A percentile compares a stretch with the other conserved stretches of the same genome.
phyloP scores from a whole-genome alignment of 1,284 basidiomycete genomes.

The Ustilago nuda region DNA sequence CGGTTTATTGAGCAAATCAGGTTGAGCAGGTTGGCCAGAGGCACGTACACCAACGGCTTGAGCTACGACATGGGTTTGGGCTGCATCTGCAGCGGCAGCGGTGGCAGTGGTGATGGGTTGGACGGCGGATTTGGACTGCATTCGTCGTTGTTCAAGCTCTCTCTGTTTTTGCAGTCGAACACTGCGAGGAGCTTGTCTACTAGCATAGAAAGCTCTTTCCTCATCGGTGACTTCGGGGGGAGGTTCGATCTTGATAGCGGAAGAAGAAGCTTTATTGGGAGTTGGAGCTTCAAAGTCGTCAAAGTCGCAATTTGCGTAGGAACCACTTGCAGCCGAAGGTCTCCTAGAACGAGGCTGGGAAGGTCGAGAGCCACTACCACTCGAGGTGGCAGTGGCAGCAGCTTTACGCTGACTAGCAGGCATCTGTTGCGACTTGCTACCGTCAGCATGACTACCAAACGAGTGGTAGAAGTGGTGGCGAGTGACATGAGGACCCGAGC shows the following conservation, averaged over 20 bases:
- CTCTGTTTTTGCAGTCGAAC: conserved; percentile 45
- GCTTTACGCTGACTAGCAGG: conserved; percentile 50
- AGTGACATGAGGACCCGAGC: conserved; percentile 64
- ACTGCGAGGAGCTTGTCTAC: conserved; percentile 51
- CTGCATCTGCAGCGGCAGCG: conserved; percentile 3
- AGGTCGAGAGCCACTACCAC: background rate
- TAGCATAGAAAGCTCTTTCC: conserved; percentile 49
- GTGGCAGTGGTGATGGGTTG: background rate
- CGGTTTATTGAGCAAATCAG: conserved; percentile 25
- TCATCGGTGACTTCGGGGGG: conserved; percentile 54
- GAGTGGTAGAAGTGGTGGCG: conserved; percentile 66
- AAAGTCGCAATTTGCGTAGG: conserved; percentile 59
- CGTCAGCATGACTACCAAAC: conserved; percentile 40
- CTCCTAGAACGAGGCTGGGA: conserved; percentile 17
- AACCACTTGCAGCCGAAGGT: conserved; percentile 41
- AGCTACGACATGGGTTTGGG: conserved; percentile 7
- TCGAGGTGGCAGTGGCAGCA: conserved; percentile 18
- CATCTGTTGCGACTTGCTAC: conserved; percentile 59
- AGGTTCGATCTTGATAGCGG: conserved; percentile 31
- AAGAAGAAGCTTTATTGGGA: conserved; percentile 26
- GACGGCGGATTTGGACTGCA: conserved; percentile 3
- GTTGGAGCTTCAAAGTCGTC: conserved; percentile 39
- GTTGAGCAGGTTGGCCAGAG: conserved; percentile 39
- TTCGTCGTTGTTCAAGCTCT: conserved; percentile 37
- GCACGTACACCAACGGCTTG: conserved; percentile 26